Base-by-base conservation (phyloP, 2,329 filamentous ascomycete genomes). In the Pseudogymnoascus sp. region DNA sequence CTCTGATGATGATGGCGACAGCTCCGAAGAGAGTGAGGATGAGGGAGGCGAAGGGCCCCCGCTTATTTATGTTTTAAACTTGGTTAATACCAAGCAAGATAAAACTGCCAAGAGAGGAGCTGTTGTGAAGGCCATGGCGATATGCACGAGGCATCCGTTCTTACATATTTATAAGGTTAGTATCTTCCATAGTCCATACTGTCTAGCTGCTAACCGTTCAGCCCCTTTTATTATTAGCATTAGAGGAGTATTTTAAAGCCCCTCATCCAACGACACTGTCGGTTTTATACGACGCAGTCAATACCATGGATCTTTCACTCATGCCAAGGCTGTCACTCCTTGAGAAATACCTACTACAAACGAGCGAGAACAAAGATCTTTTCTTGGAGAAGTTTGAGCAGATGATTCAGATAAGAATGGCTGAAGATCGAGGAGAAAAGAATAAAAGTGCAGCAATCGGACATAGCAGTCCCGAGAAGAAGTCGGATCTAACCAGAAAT, bases 11-110 rank as follows among this genome's bases (percentile, higher is more conserved):
- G 72, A 74, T 34, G 73, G 75, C 63, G 78, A 79, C 22, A 81
- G 83, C 22, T 70, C 70, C n/a, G 68, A 71, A 76, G 83, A 85
- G 61, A 80, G 77, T 62, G 87, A 90, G 65, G 83, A 84, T 2
- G 86, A 89, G 63, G 85, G 83, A 59, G 83, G 82, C 22, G 90
- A 96, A 71, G 93, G 91, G 0, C 91, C 94, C 12, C 94, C 94
- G 2, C 77, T 99, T 67, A 94, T 99, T 70, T 97, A 99, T 74
- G 94, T 99, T 59, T 79, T 99, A 66, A 99, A 99, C 73, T 77
- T 99, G 71, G 94, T 99, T 68, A 97, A 99, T 73, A 99, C 93
- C 6, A 97, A 97, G 74, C 91, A 96, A 73, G 94, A 99, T 77
- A 93, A 90, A 70, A 88, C 88, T 18, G 90, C 90, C 57, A 95